Evolutionary conservation across 2,329 filamentous ascomycete genomes (phyloP), one percentile per base, ranked within the genome.

Genomic region (Lasiodiplodia sp.): DNA sequence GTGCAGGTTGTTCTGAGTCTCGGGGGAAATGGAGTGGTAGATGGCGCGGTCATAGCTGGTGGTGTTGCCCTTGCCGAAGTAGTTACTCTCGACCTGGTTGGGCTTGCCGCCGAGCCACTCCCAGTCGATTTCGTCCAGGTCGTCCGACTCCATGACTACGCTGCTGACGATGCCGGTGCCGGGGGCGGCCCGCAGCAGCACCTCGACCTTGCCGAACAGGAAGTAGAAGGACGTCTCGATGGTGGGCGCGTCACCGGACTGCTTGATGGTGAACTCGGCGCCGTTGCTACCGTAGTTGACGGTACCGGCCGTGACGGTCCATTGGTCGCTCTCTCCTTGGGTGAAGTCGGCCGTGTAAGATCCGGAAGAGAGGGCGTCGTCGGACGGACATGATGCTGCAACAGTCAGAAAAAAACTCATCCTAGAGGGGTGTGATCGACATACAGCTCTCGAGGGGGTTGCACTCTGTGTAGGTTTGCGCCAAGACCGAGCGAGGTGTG

Each of bases 51-150:
- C 87, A 79, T 88, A 92, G 70, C 84, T 84, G 31, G 84, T 84
- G 66, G 85, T 87, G 78, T 91, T 81, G 62, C 90, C 90, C 83
- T 91, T 90, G 82, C 88, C 87, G 80, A 91, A 92, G 80, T 89
- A 93, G 82, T 94, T 93, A 71, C 87, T 90, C 73, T 90, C 84
- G 14, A 86, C 90, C 52, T 84, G 79, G 6, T 84, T 87, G 60
- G 80, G 79, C 75, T 92, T 90, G 69, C 85, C 85, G 55, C 91
- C 91, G 68, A 92, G 84, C 72, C 91, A 90, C 76, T 94, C 91
- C 66, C 91, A 93, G 75, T 96, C 93, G 57, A 96, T 88, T 79
- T 95, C 92, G 77, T 96, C 92, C 12, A 93, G 85, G 72, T 92
- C 90, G 72, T 94, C 90, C 68, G 90, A 93, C 71, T 94, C 84